Base-by-base conservation (phyloP, 1,139 yeast genomes). In the Kazachstania sp. region DNA sequence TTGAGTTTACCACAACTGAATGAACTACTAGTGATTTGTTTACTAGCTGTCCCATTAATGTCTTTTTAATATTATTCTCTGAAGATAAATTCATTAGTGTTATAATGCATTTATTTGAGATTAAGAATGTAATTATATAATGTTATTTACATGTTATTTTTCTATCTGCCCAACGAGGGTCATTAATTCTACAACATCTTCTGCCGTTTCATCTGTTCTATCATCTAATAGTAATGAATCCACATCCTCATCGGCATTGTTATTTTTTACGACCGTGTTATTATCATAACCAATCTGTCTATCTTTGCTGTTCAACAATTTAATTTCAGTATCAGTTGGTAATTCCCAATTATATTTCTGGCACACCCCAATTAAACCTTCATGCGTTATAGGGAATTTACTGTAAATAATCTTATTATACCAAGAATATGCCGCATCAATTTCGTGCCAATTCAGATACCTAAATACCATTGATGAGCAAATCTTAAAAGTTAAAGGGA, bases 381-480 rank as follows among this genome's bases (percentile, higher is more conserved):
- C 46, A 45, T 61, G 61, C 16, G 47, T 53, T 4, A 63, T 43
- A 16, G 53, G 49, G 36, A 56, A 62, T 3, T 56, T 54, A 8
- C 56, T 57, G 13, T 47, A 37, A 6, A 54, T 19, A 9, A 61
- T 54, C 40, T 53, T 59, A 29, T 51, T 30, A 41, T 61, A 63
- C 66, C 66, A 63, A 7, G 47, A n/a, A n/a, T 53, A 45, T 2
- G 66, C 66, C 15, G 53, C 55, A 1, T 49, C 51, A 11, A 43
- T 43, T 26, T 59, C 51, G 11, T 49, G 46, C 37, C 51, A 44
- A 32, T 49, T 40, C 6, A 55, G 19, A 39, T 52, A 47, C 37
- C 58, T 51, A 6, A 56, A 44, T 1, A 61, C 52, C 61, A 63
- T 58, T 6, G 58, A 50, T 4, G 53, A 44, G 34, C 64, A 60